phyloP scores from a whole-genome alignment of 768 basidiomycete species.

The Macrolepiota dolichaula region DNA sequence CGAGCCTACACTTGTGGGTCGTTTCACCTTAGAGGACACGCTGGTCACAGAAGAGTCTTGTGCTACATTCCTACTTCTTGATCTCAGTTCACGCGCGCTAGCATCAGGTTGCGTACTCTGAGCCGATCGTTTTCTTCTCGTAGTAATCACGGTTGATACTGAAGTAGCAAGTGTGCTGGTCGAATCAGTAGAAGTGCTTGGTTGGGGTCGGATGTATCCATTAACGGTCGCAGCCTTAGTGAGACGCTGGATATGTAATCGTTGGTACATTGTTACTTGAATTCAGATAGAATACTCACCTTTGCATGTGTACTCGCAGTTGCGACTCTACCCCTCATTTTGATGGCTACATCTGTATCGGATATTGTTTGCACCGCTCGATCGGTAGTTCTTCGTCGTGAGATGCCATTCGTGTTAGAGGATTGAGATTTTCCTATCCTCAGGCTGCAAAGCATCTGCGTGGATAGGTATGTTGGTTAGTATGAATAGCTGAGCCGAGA shows the following conservation, averaged over 20 bases:
- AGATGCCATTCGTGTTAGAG: conserved; percentile 10
- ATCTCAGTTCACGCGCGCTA: conserved; percentile 42
- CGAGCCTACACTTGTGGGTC: not conserved
- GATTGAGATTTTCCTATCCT: conserved; percentile 13
- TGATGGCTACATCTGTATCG: conserved; percentile 13
- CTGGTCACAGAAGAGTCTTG: conserved; percentile 34
- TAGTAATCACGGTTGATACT: conserved; percentile 15
- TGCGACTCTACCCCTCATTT: not conserved
- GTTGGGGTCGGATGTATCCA: conserved; percentile 4
- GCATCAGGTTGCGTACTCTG: conserved; percentile 24
- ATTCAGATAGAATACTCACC: not conserved
- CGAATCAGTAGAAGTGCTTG: conserved; percentile 21
- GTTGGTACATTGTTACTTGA: not conserved
- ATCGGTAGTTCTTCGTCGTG: conserved; percentile 20
- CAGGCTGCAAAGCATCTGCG: conserved; percentile 26
- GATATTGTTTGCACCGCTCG: conserved; percentile 27
- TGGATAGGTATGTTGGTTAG: not conserved
- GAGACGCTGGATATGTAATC: not conserved
- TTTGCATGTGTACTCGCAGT: not conserved
- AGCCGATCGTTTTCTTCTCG: conserved; percentile 34
- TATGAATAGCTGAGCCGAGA: not conserved
- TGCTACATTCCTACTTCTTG: conserved; percentile 38
- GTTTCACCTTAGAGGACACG: conserved; percentile 35
- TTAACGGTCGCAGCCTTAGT: conserved; percentile 4
- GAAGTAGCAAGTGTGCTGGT: conserved; percentile 32